phyloP scores from a whole-genome alignment of 768 basidiomycete species.

The Amanita rubescens region DNA sequence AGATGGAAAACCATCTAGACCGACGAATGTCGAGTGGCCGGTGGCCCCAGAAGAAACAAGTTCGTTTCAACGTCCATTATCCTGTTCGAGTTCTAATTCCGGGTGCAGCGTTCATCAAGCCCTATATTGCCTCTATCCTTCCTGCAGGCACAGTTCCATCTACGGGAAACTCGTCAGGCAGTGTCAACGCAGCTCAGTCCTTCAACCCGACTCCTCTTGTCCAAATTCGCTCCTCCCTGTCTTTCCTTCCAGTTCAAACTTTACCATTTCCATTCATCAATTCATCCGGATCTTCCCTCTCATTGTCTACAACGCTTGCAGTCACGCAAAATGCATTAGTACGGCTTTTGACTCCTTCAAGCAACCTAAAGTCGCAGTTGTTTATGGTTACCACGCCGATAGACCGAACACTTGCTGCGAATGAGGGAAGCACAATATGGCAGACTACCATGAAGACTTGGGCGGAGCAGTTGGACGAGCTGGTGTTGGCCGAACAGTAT shows the following conservation, averaged over 20 bases:
- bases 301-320: conserved; percentile 10
- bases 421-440: conserved; percentile 80
- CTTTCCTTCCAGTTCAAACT: conserved; percentile 51
- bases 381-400: conserved; percentile 68
- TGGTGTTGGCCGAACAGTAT: conserved; percentile 62
- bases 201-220: conserved; percentile 52
- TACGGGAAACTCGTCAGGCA: conserved; percentile 20
- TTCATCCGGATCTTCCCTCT: conserved; percentile 19
- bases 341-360: conserved; percentile 57
- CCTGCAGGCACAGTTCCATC: conserved; percentile 55
- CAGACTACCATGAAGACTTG: conserved; percentile 62
- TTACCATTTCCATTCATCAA: conserved; percentile 54
- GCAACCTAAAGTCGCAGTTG: conserved; percentile 43
- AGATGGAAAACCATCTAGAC: conserved; percentile 47
- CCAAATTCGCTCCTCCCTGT: conserved; percentile 67
- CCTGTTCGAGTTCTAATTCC: not conserved
- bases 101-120: conserved; percentile 55
- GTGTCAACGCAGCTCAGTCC: conserved; percentile 36
- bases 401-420: conserved; percentile 55
- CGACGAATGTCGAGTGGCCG: conserved; percentile 59
- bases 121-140: conserved; percentile 71
- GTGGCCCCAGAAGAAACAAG: conserved; percentile 73
- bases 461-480: conserved; percentile 79
- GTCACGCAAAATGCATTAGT: conserved; percentile 39
- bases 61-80: not conserved